Evolutionary conservation across 129 eudicot species (phyloP), one percentile per base, ranked within the genome.

Genomic region (Lactuca saligna): DNA sequence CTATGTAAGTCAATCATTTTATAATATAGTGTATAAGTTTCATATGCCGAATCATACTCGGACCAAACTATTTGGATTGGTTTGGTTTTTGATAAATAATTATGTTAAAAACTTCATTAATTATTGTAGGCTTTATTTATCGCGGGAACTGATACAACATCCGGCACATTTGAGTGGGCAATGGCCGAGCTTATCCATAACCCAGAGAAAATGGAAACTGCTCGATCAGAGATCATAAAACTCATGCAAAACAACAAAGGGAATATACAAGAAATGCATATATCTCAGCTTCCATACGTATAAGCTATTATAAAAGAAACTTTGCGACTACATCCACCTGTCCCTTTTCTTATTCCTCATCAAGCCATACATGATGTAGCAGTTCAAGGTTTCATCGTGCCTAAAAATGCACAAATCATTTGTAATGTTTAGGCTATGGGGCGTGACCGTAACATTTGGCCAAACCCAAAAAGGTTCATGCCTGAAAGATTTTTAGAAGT

Each of bases 341-440:
- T 20, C 20, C 20, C 20, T 20, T 20, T 20, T 20, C 20, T 20
- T 0, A 20, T 20, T 20, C 20, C 20, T 20, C 20, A 20, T 1
- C 20, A 20, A 20, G 20, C 20, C 20, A 0, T 20, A 20, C 20
- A 20, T 1, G 20, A 20, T 20, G 20, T 20, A 20, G 20, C 0
- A 20, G 20, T 20, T 20, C 20, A 20, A 20, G 20, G 20, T 20
- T 20, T 20, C 20, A 20, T 20, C 20, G 20, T 20, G 20, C 20
- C 20, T 20, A 20, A 72, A 46, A 17, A 63, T 34, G 65, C 82
- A 46, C 82, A 75, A 29, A 39, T 83, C 5, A 29, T 76, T 11
- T 58, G 77, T 12, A 79, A 83, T 61, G 67, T 71, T 4, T 79
- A 81, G 84, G 70, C 81, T 0, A 73, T 51, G 0, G 80, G 75